These are phyloP conservation scores for Ramaria sp. DNA, from an alignment of 768 basidiomycete genomes.

Conservation along the genomic window DNA sequence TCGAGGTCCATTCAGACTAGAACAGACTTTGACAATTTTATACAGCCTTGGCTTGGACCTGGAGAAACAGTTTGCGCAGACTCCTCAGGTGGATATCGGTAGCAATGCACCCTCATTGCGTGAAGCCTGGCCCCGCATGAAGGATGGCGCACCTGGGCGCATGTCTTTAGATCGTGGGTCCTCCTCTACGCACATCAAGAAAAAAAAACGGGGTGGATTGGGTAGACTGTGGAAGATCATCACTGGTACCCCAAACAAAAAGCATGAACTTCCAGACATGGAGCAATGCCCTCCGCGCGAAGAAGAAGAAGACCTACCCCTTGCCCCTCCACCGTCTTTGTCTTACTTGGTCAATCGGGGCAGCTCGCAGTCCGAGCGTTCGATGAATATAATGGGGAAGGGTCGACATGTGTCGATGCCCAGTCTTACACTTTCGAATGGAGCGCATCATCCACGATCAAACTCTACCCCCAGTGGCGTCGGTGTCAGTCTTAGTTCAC, in stretches of 20 bases:
- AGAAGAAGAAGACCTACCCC: constrained; percentile 50
- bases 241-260: constrained; percentile 42
- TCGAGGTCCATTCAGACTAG: neutral
- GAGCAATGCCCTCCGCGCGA: constrained; percentile 28
- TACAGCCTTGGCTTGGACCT: constrained; percentile 67
- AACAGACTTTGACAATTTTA: no score
- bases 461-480: constrained; percentile 4
- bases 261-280: constrained; percentile 27
- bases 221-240: constrained; percentile 77
- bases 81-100: constrained; percentile 15
- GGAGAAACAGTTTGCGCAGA: constrained; percentile 26
- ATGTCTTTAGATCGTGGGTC: neutral
- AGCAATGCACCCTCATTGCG: constrained; percentile 20
- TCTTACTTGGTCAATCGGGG: constrained; percentile 63
- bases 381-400: constrained; percentile 36
- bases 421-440: constrained; percentile 30
- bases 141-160: neutral
- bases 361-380: constrained; percentile 24
- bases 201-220: constrained; percentile 70
- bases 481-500: neutral
- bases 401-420: constrained; percentile 59
- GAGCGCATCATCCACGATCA: constrained; percentile 10
- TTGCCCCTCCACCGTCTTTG: constrained; percentile 85
- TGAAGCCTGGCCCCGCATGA: constrained; percentile 14
- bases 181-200: constrained; percentile 17